These are phyloP conservation scores for Desmodesmus armatus DNA, from an alignment of 139 green algal genomes.

Conservation along the genomic window DNA sequence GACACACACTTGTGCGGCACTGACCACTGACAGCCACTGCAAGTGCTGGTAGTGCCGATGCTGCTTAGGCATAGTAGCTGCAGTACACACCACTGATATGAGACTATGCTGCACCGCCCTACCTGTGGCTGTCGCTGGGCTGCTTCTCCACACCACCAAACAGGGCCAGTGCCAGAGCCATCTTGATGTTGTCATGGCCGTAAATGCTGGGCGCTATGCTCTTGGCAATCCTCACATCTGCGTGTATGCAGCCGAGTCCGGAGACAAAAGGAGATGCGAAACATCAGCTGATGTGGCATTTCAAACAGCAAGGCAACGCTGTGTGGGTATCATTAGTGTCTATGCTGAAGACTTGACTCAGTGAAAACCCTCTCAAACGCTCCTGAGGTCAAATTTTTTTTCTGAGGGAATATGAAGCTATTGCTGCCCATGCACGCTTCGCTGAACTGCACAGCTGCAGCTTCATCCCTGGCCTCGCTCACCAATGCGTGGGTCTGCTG, in stretches of 20 bases:
- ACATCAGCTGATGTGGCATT: too few relatives aligned
- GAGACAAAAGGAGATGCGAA: too few relatives aligned
- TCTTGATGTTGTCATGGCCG: slow-evolving; percentile 98
- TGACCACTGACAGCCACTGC: too few relatives aligned
- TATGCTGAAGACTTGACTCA: too few relatives aligned
- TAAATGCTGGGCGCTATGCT: slow-evolving; percentile 99
- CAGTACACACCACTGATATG: slow-evolving; percentile 14
- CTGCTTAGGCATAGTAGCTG: neutral
- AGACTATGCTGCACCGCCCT: too few relatives aligned
- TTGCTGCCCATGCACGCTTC: too few relatives aligned
- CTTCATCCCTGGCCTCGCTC: neutral
- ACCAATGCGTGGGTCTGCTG: slow-evolving; percentile 84
- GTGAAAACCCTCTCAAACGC: too few relatives aligned
- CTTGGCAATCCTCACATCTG: slow-evolving; percentile 88
- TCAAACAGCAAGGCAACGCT: neutral
- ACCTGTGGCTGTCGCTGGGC: slow-evolving; percentile 44
- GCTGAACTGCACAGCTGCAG: neutral
- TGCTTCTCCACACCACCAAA: slow-evolving; percentile 93
- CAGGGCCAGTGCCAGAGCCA: slow-evolving; percentile 91
- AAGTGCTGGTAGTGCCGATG: neutral
- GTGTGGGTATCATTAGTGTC: too few relatives aligned
- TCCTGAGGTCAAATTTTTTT: too few relatives aligned
- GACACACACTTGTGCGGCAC: neutral
- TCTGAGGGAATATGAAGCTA: too few relatives aligned
- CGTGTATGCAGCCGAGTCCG: too few relatives aligned